Conservation (phyloP, 139 green algal genomes). For the Coccomyxa sp. region DNA sequence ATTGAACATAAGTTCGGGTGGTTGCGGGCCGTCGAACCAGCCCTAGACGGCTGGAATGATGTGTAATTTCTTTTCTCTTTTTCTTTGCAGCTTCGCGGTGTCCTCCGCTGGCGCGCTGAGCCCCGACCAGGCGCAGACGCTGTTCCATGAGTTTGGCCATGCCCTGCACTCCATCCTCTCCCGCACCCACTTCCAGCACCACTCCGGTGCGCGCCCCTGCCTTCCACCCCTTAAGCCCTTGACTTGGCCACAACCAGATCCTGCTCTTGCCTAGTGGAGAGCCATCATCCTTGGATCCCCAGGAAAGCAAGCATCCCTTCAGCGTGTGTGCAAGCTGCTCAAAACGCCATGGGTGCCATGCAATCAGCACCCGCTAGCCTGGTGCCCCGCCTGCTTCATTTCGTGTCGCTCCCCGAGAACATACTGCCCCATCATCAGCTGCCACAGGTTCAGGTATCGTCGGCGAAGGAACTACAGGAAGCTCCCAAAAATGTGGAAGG, state of each 20-base stretch:
- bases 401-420: no score
- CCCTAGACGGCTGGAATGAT: no score
- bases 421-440: no score
- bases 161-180: constrained; percentile 80
- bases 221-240: not conserved
- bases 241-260: not conserved
- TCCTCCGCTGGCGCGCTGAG: not conserved
- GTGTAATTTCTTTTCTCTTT: no score
- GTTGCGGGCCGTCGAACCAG: no score
- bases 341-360: not conserved
- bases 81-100: constrained; percentile 52
- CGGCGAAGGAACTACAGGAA: no score
- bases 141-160: constrained; percentile 93
- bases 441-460: no score
- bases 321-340: not conserved
- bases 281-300: not conserved
- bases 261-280: not conserved
- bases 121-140: constrained; percentile 30
- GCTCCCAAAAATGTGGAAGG: no score
- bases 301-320: not conserved
- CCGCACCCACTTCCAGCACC: constrained; percentile 79
- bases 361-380: not conserved
- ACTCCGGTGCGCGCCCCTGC: constrained; percentile 52
- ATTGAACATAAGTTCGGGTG: no score
- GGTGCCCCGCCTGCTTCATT: no score